phyloP scores from a whole-genome alignment of 495 filamentous ascomycete species.

The Aspergillus steynii region DNA sequence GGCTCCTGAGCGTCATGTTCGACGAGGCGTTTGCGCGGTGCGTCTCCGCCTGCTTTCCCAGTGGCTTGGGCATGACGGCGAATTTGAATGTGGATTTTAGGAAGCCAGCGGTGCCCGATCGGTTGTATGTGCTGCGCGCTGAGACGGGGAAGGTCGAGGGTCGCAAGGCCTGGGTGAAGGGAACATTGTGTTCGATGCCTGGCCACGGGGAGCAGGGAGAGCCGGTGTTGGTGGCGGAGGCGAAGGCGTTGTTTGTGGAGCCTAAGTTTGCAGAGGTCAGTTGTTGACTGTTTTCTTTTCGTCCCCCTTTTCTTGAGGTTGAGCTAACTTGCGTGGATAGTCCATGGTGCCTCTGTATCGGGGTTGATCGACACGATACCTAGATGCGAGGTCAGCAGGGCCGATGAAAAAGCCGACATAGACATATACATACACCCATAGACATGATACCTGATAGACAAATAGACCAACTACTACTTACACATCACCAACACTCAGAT shows the following conservation, averaged over 20 bases:
- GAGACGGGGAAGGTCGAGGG: constrained; percentile 44
- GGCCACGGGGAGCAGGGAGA: constrained; percentile 40
- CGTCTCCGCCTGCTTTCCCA: constrained; percentile 39
- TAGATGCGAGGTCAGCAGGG: constrained; percentile 1
- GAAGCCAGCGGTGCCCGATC: constrained; percentile 58
- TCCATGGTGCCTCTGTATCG: constrained; percentile 43
- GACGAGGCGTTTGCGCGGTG: constrained; percentile 46
- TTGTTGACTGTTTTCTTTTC: constrained; percentile 21
- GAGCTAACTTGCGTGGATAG: constrained; percentile 24
- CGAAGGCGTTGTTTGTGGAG: constrained; percentile 83
- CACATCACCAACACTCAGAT: background rate
- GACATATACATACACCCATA: constrained; percentile 1
- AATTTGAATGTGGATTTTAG: constrained; percentile 65
- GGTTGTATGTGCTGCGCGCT: constrained; percentile 63
- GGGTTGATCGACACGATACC: constrained; percentile 15
- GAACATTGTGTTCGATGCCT: constrained; percentile 32
- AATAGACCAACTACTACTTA: constrained; percentile 1
- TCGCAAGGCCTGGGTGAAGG: constrained; percentile 45
- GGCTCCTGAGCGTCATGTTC: constrained; percentile 40
- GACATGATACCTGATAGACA: constrained; percentile 9
- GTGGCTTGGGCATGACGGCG: constrained; percentile 59
- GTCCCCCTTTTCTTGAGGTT: background rate
- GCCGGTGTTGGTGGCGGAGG: constrained; percentile 67
- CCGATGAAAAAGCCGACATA: background rate
- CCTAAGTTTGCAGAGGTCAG: constrained; percentile 75